These are phyloP conservation scores for Pichia sp. DNA, from an alignment of 1,139 yeast species.

Conservation along the genomic window DNA sequence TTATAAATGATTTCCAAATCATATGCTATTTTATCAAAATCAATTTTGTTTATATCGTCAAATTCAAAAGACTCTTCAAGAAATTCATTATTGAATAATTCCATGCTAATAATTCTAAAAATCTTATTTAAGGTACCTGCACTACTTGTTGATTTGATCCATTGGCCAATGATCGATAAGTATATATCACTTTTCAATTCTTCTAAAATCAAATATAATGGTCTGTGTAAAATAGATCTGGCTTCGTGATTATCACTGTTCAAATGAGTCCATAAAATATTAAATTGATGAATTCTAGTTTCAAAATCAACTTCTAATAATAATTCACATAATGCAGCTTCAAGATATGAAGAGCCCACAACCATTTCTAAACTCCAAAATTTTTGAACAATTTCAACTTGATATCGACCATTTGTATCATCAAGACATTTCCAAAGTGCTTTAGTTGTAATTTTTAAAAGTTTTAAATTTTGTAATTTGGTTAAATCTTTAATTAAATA, in stretches of 20 bases:
- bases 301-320: constrained; percentile 36
- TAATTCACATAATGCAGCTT: constrained; percentile 52
- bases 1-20: constrained; percentile 46
- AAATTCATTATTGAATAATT: constrained; percentile 40
- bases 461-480: constrained; percentile 30
- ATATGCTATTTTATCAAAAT: constrained; percentile 54
- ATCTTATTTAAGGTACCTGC: constrained; percentile 56
- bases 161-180: constrained; percentile 45
- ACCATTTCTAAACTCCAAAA: constrained; percentile 40
- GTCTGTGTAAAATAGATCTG: constrained; percentile 51
- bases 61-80: constrained; percentile 22
- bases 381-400: constrained; percentile 57
- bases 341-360: constrained; percentile 42
- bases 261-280: constrained; percentile 58
- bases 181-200: constrained; percentile 43
- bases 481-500: constrained; percentile 31
- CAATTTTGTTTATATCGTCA: constrained; percentile 38
- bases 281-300: constrained; percentile 43
- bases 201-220: constrained; percentile 66
- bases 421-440: constrained; percentile 44
- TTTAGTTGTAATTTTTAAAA: constrained; percentile 36
- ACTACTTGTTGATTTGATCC: constrained; percentile 48
- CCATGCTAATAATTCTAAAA: constrained; percentile 49
- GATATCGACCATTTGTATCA: constrained; percentile 44
- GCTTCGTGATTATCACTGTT: constrained; percentile 32